Evolutionary conservation across 306 rosid species (phyloP).

Genomic region (Corylus americana): DNA sequence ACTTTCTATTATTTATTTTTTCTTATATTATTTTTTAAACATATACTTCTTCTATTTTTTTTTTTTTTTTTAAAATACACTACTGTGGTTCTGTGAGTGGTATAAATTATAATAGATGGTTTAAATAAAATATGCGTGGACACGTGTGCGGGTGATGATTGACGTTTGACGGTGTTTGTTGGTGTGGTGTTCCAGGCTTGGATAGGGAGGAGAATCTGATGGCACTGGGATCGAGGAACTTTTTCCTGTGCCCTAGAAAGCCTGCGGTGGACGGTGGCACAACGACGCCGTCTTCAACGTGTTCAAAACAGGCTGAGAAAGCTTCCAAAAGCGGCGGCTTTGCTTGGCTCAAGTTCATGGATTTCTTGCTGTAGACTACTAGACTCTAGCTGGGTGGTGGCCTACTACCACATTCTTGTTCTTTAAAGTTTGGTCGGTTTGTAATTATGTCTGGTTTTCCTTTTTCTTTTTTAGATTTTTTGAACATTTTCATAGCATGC

Average conservation of each 20-base stretch:
- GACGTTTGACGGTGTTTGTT: background rate
- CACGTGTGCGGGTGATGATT: slow-evolving; percentile 9
- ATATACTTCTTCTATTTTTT: too few relatives aligned
- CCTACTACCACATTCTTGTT: background rate
- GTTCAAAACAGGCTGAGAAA: slow-evolving; percentile 51
- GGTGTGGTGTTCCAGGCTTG: slow-evolving; percentile 52
- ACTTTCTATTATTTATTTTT: too few relatives aligned
- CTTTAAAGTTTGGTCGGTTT: background rate
- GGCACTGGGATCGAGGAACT: slow-evolving; percentile 77
- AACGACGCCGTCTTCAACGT: slow-evolving; percentile 46
- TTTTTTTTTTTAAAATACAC: too few relatives aligned
- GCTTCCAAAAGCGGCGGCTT: slow-evolving; percentile 44
- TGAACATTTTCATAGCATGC: too few relatives aligned
- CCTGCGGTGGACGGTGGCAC: slow-evolving; percentile 17
- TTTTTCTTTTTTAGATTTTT: too few relatives aligned
- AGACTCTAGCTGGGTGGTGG: too few relatives aligned
- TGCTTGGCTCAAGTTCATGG: slow-evolving; percentile 69
- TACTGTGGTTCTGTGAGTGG: too few relatives aligned
- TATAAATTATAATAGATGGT: too few relatives aligned
- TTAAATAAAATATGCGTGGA: background rate
- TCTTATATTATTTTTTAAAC: too few relatives aligned
- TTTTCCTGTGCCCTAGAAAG: slow-evolving; percentile 57
- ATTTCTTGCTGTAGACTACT: slow-evolving; percentile 38
- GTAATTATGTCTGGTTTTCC: background rate
- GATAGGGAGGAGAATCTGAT: slow-evolving; percentile 54